Percentiles rank a stretch among this genome's conserved stretches.
These are phyloP conservation scores for Ustilago trichophora DNA, from an alignment of 1,284 basidiomycete species.

Conservation along the genomic window DNA sequence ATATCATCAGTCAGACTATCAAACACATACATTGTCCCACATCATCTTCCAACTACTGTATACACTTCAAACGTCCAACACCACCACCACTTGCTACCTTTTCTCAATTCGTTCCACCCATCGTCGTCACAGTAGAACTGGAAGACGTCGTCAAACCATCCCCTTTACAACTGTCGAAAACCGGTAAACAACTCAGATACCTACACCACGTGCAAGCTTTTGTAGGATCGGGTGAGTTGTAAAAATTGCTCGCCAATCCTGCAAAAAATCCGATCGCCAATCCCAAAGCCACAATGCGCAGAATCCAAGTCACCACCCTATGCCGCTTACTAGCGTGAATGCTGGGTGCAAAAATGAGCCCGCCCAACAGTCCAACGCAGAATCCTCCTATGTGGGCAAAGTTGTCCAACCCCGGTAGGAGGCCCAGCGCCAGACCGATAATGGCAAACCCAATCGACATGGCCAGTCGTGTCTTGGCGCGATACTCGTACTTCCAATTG, in stretches of 20 bases:
- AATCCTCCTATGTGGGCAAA: conserved; percentile 70
- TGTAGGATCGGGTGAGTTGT: conserved; percentile 73
- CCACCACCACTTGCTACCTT: no score
- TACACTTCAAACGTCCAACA: no score
- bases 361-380: conserved; percentile 72
- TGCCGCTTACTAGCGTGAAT: conserved; percentile 79
- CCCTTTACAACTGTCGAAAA: conserved; percentile 56
- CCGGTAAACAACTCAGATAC: conserved; percentile 60
- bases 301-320: conserved; percentile 76
- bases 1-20: no score
- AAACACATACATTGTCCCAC: no score
- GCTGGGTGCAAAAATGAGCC: conserved; percentile 85
- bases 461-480: conserved; percentile 71
- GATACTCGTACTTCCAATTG: conserved; percentile 80
- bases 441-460: conserved; percentile 85
- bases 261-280: conserved; percentile 82
- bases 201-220: conserved; percentile 87
- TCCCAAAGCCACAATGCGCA: conserved; percentile 78
- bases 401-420: conserved; percentile 65
- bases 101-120: no score
- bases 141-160: conserved; percentile 41
- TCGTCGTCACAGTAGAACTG: conserved; percentile 11
- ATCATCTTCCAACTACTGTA: no score
- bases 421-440: conserved; percentile 83
- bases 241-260: conserved; percentile 86